Evolutionary conservation across 2,329 filamentous ascomycete species (phyloP), one percentile per base, ranked within the genome.

Genomic region (Cladobotryum protrusum): DNA sequence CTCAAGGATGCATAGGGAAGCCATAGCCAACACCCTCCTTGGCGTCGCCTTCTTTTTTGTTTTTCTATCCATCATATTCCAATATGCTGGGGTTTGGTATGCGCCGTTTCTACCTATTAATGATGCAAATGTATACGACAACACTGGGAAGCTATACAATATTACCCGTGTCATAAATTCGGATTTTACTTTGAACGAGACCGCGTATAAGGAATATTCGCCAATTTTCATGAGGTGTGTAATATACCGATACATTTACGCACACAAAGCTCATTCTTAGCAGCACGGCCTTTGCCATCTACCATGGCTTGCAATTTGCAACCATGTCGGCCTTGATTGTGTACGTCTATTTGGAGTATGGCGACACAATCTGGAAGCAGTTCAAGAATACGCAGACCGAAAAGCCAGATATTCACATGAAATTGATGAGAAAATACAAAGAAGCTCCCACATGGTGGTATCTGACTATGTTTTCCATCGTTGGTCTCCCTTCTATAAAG

Each of bases 261-360:
- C 4, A 9, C 24, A 29, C 2, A 29, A 8, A 9, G 24, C 24
- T 29, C 7, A 29, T 8, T 29, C 24, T 29, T 29, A 4, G 11
- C 11, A 86, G 83, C 54, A 88, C 85, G 1, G 86, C 85, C 0
- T 89, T 88, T 61, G 77, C 83, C 53, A 68, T 89, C 52, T 74
- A 77, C 0, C 89, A 89, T 57, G 86, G 85, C 1, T 68, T 89
- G 2, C 86, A 82, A 0, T 89, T 89, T 61, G 86, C 86, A 3
- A 78, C 83, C 45, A 86, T 89, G 37, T 72, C 85, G 0, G 78
- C 85, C 0, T 74, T 89, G 1, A 67, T 89, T n/a, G 75, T 87
- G 0, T 81, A 89, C 59, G 85, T 81, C 0, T 79, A 72, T 54
- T 69, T 89, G 4, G 81, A 87, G 64, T 80, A 89, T 52, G 77